Evolutionary conservation across 441 rosid species (phyloP).

Genomic region (Syzygium malaccense): DNA sequence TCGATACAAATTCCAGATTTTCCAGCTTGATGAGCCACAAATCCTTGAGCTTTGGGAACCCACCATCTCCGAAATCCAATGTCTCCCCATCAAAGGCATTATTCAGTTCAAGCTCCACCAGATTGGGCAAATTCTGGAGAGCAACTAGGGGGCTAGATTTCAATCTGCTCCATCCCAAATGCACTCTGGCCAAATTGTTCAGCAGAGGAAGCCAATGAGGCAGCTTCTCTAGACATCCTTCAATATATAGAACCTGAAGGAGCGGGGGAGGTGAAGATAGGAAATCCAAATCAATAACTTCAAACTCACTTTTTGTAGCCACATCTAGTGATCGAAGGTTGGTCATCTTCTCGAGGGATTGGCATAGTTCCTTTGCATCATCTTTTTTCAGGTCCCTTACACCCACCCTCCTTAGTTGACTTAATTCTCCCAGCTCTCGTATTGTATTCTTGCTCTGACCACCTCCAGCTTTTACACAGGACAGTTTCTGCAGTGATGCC

Average conservation of each 20-base stretch:
- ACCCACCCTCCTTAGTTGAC: background rate
- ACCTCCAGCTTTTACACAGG: background rate
- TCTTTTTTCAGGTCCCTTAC: background rate
- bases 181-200: accelerated
- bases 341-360: too few species aligned
- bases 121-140: background rate
- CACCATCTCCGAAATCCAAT: background rate
- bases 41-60: background rate
- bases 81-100: background rate
- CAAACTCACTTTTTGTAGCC: too few species aligned
- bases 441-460: background rate
- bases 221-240: background rate
- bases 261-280: too few species aligned
- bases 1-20: background rate
- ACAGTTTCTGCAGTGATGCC: accelerated
- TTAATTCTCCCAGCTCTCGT: background rate
- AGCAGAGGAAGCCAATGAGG: background rate
- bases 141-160: background rate
- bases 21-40: accelerated
- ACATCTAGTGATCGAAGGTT: too few species aligned
- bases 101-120: accelerated
- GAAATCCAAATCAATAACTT: too few species aligned
- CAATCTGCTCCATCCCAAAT: background rate
- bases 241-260: too few species aligned
- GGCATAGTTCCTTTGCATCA: background rate